A percentile compares a stretch with the other conserved stretches of the same genome.
These are phyloP conservation scores for Malania oleifera DNA, from an alignment of 164 flowering plant genomes.

Conservation along the genomic window DNA sequence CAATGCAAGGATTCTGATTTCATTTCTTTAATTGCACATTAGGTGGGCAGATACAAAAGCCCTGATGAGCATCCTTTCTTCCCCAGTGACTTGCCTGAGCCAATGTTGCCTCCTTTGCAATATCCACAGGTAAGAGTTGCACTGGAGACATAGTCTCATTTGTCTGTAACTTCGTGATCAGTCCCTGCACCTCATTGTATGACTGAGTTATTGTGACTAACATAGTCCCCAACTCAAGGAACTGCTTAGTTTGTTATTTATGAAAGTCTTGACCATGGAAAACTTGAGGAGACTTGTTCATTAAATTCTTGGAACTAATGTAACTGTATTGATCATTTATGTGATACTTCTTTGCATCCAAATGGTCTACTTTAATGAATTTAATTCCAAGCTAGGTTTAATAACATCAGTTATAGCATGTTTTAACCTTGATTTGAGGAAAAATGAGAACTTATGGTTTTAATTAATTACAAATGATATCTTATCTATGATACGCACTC, in stretches of 20 bases:
- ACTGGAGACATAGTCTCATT: not conserved
- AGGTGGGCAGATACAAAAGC: slow-evolving; percentile 91
- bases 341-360: too few relatives aligned
- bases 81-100: slow-evolving; percentile 64
- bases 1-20: slow-evolving; percentile 4
- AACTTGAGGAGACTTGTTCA: not conserved
- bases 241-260: not conserved
- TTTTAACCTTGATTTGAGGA: slow-evolving; percentile 1
- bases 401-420: not conserved
- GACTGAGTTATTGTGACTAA: not conserved
- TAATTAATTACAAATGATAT: too few relatives aligned
- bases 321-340: too few relatives aligned
- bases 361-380: not conserved
- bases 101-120: slow-evolving; percentile 75
- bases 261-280: not conserved
- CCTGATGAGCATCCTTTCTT: slow-evolving; percentile 98
- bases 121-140: slow-evolving; percentile 65
- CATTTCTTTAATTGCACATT: not conserved
- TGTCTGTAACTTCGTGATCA: not conserved
- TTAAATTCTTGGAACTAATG: not conserved
- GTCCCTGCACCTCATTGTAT: not conserved
- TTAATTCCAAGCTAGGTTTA: not conserved
- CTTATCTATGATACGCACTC: too few relatives aligned
- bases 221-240: not conserved
- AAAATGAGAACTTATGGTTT: too few relatives aligned